Base-by-base conservation (phyloP, 345 rosid species). In the Bretschneidera sinensis region DNA sequence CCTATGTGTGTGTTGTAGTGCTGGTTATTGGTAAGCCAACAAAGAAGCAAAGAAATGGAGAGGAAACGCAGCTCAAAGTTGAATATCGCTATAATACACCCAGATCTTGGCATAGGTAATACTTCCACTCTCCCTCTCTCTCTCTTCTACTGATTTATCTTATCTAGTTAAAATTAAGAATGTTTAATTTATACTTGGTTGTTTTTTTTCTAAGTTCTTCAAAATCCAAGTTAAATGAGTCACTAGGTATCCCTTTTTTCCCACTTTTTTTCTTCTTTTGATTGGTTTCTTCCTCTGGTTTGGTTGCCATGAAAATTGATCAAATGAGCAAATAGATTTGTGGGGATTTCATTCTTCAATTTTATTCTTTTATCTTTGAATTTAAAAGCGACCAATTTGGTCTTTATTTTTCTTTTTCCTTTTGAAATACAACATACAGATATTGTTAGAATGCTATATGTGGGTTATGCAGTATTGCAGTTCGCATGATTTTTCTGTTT, bases 41-140 rank as follows among this genome's bases (percentile, higher is more conserved):
- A 39, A 25, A 25, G 19, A 24, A 54, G 17, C 14, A 53, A 49
- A 7, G 28, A 74, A 58, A 82, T 85, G 91, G 81, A 73, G 73
- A 51, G 48, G 24, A 73, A 59, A 48, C 60, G 63, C 55, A 76
- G 65, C 64, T 69, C 82, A 23, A 79, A 81, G 77, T 68, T 84
- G 78, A 91, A 81, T 48, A 72, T 91, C 21, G 94, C 96, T 56
- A 79, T 88, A 50, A 69, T 88, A 47, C 96, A 91, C 56, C 98
- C 96, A 17, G 96, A 91, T 83, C 96, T 88, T 61, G 96, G 96
- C 13, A 84, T 88, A 55, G 94, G 98, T 88, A 71, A 67, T 43
- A 33, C 51, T 18, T 24, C 21, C 18, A 47, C 67, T 35, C 14
- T 39, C 2, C 5, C 0, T 39, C 35, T 18, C 48, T 39, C 16